Percentiles rank a stretch among this genome's conserved stretches.
Evolutionary conservation across 164 flowering plant genomes (phyloP).

Genomic region (Kalanchoe fedtschenkoi): DNA sequence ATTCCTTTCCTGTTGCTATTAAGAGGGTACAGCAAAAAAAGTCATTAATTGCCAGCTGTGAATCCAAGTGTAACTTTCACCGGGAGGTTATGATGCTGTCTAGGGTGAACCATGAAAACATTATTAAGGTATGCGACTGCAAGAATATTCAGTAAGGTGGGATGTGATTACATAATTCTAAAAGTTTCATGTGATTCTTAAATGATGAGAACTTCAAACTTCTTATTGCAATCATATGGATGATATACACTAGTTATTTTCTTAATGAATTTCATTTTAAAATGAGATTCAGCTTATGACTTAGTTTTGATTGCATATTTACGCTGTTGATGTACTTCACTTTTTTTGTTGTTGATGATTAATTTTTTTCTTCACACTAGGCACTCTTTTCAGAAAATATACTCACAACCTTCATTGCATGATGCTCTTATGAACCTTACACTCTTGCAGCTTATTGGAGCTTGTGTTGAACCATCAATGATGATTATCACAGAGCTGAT

Average conservation of each 20-base stretch:
- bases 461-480: conserved; percentile 20
- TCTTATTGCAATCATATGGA: no score
- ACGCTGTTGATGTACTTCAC: background rate
- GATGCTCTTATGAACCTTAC: background rate
- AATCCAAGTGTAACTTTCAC: conserved; percentile 19
- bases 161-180: background rate
- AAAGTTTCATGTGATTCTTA: no score
- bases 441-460: conserved; percentile 23
- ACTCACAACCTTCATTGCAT: background rate
- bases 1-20: conserved; percentile 27
- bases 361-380: no score
- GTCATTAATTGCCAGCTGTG: conserved; percentile 14
- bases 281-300: background rate
- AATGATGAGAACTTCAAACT: no score
- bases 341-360: no score
- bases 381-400: background rate
- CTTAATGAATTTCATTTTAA: background rate
- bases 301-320: background rate
- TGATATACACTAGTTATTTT: no score
- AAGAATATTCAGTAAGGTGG: background rate
- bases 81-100: conserved; percentile 29
- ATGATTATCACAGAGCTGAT: conserved; percentile 24
- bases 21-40: conserved; percentile 21
- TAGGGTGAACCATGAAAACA: conserved; percentile 20
- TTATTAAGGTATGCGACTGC: conserved; percentile 26